These are phyloP conservation scores for Crithidia fasciculata DNA, from an alignment of 208 protist genomes.

Conservation along the genomic window DNA sequence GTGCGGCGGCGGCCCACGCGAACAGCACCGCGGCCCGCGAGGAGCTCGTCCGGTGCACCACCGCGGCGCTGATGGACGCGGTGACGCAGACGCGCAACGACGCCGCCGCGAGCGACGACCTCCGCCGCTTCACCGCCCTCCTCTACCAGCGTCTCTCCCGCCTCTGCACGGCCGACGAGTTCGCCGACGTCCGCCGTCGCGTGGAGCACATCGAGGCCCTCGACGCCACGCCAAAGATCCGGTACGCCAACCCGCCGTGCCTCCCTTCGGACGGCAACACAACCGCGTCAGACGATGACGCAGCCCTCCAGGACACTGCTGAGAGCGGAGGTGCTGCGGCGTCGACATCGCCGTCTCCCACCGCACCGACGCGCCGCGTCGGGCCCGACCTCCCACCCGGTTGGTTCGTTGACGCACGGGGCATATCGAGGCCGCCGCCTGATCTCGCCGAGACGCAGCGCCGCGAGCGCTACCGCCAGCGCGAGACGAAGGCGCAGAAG, in stretches of 20 bases:
- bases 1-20: not conserved
- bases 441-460: conserved; percentile 35
- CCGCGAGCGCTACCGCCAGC: conserved; percentile 57
- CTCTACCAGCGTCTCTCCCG: conserved; percentile 60
- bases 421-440: conserved; percentile 60
- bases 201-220: conserved; percentile 36
- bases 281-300: conserved; percentile 69
- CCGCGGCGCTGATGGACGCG: conserved; percentile 52
- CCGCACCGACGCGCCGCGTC: not conserved
- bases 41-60: conserved; percentile 56
- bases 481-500: conserved; percentile 73
- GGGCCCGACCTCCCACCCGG: conserved; percentile 70
- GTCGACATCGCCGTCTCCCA: not conserved
- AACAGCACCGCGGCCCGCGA: conserved; percentile 21
- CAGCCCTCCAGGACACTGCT: not conserved
- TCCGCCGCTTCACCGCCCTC: conserved; percentile 57
- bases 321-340: not conserved
- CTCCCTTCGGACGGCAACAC: conserved; percentile 71
- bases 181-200: conserved; percentile 44
- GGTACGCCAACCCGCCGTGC: conserved; percentile 45
- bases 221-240: conserved; percentile 29
- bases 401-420: conserved; percentile 73
- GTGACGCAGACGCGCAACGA: conserved; percentile 36
- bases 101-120: conserved; percentile 34
- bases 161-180: conserved; percentile 50